Percentiles rank a stretch among this genome's conserved stretches.
These are phyloP conservation scores for Malbranchea zuffiana DNA, from an alignment of 2,329 filamentous ascomycete species.

Conservation along the genomic window DNA sequence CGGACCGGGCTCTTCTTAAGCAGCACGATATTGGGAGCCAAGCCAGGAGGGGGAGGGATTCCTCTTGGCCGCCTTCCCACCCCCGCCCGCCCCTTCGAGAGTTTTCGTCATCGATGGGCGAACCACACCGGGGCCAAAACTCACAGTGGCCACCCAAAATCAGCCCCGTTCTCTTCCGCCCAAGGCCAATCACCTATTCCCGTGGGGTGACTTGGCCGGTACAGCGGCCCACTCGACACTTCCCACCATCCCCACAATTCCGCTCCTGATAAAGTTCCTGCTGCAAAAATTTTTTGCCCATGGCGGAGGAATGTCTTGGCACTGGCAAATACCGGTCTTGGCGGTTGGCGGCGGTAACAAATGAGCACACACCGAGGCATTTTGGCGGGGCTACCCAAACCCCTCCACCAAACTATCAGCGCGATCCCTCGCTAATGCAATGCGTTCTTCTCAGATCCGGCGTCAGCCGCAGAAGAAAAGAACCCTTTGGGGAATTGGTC, in stretches of 20 bases:
- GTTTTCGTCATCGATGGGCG: too few species aligned
- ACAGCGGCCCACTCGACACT: slow-evolving; percentile 2
- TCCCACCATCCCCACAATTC: slow-evolving; percentile 9
- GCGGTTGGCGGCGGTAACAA: slow-evolving; percentile 3
- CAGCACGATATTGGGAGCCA: too few species aligned
- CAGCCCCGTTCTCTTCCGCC: not conserved
- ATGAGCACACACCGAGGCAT: slow-evolving; percentile 5
- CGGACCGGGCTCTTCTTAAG: too few species aligned
- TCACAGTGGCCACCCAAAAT: too few species aligned
- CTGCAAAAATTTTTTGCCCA: slow-evolving; percentile 1
- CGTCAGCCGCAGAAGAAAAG: slow-evolving; percentile 3
- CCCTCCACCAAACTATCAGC: slow-evolving; percentile 3
- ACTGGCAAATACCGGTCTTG: not conserved
- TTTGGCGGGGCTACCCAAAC: slow-evolving; percentile 7
- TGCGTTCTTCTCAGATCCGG: slow-evolving; percentile 1
- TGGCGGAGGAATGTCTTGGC: slow-evolving; percentile 11
- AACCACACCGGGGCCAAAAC: too few species aligned
- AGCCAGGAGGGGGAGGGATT: too few species aligned
- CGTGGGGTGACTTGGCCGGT: not conserved
- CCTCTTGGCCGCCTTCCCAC: too few species aligned
- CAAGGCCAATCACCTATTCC: slow-evolving; percentile 5
- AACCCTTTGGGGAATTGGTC: slow-evolving; percentile 1
- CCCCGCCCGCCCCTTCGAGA: too few species aligned
- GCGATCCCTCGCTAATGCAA: not conserved
- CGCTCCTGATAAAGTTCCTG: slow-evolving; percentile 4